Evolutionary conservation across 2,329 filamentous ascomycete genomes (phyloP), one percentile per base, ranked within the genome.

Genomic region (Xylariaceae sp.): DNA sequence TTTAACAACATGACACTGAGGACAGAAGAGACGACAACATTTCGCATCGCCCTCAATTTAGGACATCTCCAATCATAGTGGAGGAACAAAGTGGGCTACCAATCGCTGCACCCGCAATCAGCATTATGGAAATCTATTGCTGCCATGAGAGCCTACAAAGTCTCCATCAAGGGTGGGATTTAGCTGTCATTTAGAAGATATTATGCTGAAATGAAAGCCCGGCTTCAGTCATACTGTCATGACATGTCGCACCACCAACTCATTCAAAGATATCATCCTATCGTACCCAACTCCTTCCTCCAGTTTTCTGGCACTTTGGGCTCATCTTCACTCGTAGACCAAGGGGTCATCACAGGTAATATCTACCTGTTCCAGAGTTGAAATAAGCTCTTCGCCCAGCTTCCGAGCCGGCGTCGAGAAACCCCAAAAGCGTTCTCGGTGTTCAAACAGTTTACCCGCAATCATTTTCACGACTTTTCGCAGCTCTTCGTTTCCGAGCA

Each of bases 301-400:
- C 12, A 24, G 21, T 14, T 14, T 3, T n/a, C 12, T 4, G 6
- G 17, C 1, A 1, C 17, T 44, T 23, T 26, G 11, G 3, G 11
- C n/a, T 14, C 23, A 12, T 9, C 26, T 2, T 46, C 34, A 53
- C 29, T 33, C 31, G 29, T 46, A 28, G 31, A 53, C 16, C 37
- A 4, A 9, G 12, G 37, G 31, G 6, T 45, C 28, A 14, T 58
- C 46, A 37, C 47, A 52, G 9, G n/a, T 8, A 44, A 51, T 17
- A 7, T 26, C 17, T 6, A 48, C 6, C 34, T 56, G n/a, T 23
- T 47, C 46, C 4, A 56, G 41, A 21, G 23, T 39, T 17, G 23
- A 41, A 23, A 51, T 51, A 28, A 51, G 52, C 33, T 51, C 51
- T 40, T 59, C 56, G 23, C 51, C 51, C 36, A 58, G 21, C 40